Conservation (phyloP, 2,329 filamentous ascomycete genomes). For the Myriosclerotinia duriaeana region DNA sequence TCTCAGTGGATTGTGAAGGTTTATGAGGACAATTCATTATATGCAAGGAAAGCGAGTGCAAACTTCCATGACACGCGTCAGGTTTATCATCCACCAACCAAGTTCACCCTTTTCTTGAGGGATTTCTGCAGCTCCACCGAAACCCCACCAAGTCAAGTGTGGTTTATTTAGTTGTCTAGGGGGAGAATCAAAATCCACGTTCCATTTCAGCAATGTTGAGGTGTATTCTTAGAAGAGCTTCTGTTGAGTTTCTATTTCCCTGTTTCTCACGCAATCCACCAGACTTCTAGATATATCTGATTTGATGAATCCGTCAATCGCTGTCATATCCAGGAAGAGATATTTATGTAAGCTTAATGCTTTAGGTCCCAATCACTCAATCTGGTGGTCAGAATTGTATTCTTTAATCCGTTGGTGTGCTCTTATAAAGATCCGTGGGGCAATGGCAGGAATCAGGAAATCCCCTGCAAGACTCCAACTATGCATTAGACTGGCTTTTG, state of each 20-base stretch:
- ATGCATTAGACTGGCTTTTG: conserved; percentile 3
- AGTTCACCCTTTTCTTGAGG: background rate
- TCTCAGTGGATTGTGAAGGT: conserved; percentile 2
- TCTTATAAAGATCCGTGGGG: background rate
- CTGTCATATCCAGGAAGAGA: background rate
- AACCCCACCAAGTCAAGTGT: background rate
- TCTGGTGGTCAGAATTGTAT: background rate
- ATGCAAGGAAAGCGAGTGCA: background rate
- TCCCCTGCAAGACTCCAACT: background rate
- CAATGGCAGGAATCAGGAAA: background rate
- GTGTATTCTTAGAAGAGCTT: background rate
- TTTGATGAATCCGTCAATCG: background rate
- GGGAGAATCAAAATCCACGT: background rate
- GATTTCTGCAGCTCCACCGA: background rate
- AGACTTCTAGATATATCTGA: background rate
- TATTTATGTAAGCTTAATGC: background rate
- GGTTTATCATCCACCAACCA: background rate
- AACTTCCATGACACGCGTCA: conserved; percentile 7
- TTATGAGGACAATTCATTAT: background rate
- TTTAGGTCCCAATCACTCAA: background rate
- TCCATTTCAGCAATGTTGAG: background rate
- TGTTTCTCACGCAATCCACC: background rate
- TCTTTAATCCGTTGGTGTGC: background rate
- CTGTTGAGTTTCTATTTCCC: background rate
- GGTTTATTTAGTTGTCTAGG: background rate